Evolutionary conservation across 805 yeast species (phyloP).

Genomic region (Zygosaccharomyces gambellarensis): DNA sequence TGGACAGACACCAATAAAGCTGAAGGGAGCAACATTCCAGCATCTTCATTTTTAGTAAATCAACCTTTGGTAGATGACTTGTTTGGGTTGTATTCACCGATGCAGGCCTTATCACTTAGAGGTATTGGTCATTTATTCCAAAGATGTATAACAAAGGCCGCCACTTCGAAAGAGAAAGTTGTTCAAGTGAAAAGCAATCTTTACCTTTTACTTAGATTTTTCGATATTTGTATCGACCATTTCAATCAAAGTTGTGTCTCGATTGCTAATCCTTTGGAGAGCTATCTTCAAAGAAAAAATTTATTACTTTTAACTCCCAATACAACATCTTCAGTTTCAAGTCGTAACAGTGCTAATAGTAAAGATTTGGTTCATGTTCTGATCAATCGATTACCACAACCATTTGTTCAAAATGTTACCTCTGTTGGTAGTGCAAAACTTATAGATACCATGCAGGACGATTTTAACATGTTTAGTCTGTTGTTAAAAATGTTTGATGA

Average conservation of each 20-base stretch:
- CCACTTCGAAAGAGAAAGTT: slow-evolving; percentile 12
- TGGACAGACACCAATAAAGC: slow-evolving; percentile 15
- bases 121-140: slow-evolving; percentile 30
- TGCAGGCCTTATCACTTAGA: slow-evolving; percentile 26
- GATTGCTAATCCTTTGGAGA: slow-evolving; percentile 26
- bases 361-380: slow-evolving; percentile 17
- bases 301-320: slow-evolving; percentile 3
- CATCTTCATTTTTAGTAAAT: slow-evolving; percentile 10
- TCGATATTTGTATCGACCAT: slow-evolving; percentile 27
- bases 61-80: slow-evolving; percentile 29
- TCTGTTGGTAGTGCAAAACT: slow-evolving; percentile 14
- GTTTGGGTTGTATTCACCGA: slow-evolving; percentile 31
- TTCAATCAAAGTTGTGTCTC: slow-evolving; percentile 20
- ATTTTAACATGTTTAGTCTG: slow-evolving; percentile 22
- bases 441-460: slow-evolving; percentile 16
- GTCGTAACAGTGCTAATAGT: slow-evolving; percentile 10
- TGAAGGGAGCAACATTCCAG: slow-evolving; percentile 2
- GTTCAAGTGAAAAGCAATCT: slow-evolving; percentile 24
- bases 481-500: slow-evolving; percentile 20
- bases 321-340: slow-evolving; percentile 4
- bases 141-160: slow-evolving; percentile 8
- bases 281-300: slow-evolving; percentile 18
- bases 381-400: slow-evolving; percentile 25
- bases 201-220: slow-evolving; percentile 28
- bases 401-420: slow-evolving; percentile 21